Evolutionary conservation across 257 asterid species (phyloP), one percentile per base, ranked within the genome.

Genomic region (Ehretia macrophylla): DNA sequence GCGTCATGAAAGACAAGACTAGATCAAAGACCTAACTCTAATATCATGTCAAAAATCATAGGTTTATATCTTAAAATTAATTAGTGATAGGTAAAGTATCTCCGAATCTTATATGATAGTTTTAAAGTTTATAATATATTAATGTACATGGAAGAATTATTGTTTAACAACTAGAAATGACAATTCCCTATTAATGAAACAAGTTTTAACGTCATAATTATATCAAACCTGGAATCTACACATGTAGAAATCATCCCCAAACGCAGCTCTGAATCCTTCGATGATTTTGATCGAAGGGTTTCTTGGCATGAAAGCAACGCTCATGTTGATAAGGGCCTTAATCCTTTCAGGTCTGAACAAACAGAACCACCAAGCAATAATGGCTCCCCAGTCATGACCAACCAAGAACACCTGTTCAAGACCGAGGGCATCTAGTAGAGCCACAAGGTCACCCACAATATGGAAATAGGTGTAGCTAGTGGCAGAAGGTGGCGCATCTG

Each of bases 331-430:
- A 72, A 92, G 59, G 18, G 91, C 97, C 79, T 72, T 84, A 65
- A 92, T 76, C 58, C 89, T 63, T 23, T 84, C 96, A 18, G 99
- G 96, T 10, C 90, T 85, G 14, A 86, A 21, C 78, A 88, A 51
- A 77, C 94, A 86, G 17, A 88, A 71, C 17, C 78, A 32, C 97
- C 99, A 92, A 0, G 94, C 95, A n/a, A 86, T 77, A 3, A 53
- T 39, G 1, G 99, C 95, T 35, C 99, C 97, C 97, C 97, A 92
- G 65, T 92, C 99, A 67, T 88, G 99, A 44, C 96, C 99, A n/a
- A 92, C 95, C 70, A 92, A 63, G 71, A 79, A 86, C 22, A 88
- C 86, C 72, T 69, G 63, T 44, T 81, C 87, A 56, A 86, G 73
- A 3, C 76, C 74, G 50, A 92, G 44, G 8, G 77, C 70, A 45